Percentiles rank a stretch among this genome's conserved stretches.
phyloP scores from a whole-genome alignment of 495 filamentous ascomycete genomes.

The Tuber magnatum region DNA sequence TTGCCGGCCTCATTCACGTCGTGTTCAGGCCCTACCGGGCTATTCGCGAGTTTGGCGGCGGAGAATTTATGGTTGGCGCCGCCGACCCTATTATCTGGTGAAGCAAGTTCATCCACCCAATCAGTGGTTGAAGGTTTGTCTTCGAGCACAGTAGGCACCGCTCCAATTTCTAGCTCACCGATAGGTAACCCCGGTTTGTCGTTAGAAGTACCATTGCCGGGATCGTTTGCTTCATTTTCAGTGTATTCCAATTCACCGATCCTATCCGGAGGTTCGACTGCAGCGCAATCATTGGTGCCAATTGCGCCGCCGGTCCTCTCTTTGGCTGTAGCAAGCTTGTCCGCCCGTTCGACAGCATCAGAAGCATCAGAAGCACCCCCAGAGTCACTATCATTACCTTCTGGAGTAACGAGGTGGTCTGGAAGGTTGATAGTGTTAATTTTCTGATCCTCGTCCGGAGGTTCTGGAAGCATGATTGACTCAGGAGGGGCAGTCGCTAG shows the following conservation, averaged over 20 bases:
- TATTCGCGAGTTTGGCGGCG: not conserved
- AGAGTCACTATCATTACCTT: not conserved
- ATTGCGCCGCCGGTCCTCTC: not conserved
- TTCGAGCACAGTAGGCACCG: not conserved
- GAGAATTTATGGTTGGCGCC: not conserved
- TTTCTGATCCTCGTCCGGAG: not conserved
- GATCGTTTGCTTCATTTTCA: not conserved
- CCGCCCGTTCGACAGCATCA: not conserved
- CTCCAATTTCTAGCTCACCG: not conserved
- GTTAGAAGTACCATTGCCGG: too few species aligned
- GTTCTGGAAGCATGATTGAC: not conserved
- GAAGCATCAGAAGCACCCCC: not conserved
- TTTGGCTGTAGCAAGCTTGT: not conserved
- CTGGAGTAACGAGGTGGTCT: not conserved
- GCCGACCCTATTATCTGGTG: not conserved
- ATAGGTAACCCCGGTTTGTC: not conserved
- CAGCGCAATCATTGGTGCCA: not conserved
- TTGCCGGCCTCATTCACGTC: not conserved
- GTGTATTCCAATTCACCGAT: not conserved
- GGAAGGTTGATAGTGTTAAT: not conserved
- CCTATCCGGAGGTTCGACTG: not conserved
- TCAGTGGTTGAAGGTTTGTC: not conserved
- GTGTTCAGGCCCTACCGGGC: not conserved
- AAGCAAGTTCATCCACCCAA: not conserved
- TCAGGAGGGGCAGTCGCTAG: not conserved